phyloP scores from a whole-genome alignment of 108 stramenopile species.

The Mayamaea pseudoterrestris region DNA sequence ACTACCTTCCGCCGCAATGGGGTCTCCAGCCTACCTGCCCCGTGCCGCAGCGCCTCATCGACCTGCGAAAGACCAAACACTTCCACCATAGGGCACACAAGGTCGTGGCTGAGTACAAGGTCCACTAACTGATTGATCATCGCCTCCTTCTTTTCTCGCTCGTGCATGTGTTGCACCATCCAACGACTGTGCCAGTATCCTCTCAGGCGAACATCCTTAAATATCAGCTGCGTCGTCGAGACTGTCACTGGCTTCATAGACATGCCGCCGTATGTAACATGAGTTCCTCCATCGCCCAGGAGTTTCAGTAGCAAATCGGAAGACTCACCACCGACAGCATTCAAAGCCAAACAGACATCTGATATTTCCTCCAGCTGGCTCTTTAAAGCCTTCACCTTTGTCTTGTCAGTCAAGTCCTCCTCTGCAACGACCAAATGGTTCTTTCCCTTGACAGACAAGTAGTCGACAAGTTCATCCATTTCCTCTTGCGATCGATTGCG shows the following conservation, averaged over 20 bases:
- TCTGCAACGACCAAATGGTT: slow-evolving; percentile 19
- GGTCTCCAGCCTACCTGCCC: too few relatives aligned
- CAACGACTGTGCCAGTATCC: slow-evolving; percentile 53
- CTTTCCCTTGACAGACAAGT: slow-evolving; percentile 12
- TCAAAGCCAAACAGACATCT: too few relatives aligned
- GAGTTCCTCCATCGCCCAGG: slow-evolving; percentile 15
- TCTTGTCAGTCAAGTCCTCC: slow-evolving; percentile 19
- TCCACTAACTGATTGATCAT: too few relatives aligned
- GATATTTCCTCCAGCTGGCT: too few relatives aligned
- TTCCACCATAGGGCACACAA: too few relatives aligned
- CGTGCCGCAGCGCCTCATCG: too few relatives aligned
- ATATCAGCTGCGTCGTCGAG: slow-evolving; percentile 27
- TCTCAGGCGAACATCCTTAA: slow-evolving; percentile 13
- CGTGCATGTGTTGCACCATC: slow-evolving; percentile 16
- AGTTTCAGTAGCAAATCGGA: slow-evolving; percentile 12
- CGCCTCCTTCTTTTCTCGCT: too few relatives aligned
- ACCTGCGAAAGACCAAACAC: too few relatives aligned
- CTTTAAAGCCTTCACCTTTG: too few relatives aligned
- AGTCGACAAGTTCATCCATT: slow-evolving; percentile 14
- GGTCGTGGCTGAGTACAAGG: too few relatives aligned
- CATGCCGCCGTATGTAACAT: slow-evolving; percentile 52
- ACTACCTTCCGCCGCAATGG: too few relatives aligned
- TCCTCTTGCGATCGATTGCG: slow-evolving; percentile 7
- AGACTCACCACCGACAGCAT: slow-evolving; percentile 33
- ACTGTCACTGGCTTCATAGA: slow-evolving; percentile 24